Evolutionary conservation across 352 stramenopile genomes (phyloP).

Genomic region (Phytophthora hybrid): DNA sequence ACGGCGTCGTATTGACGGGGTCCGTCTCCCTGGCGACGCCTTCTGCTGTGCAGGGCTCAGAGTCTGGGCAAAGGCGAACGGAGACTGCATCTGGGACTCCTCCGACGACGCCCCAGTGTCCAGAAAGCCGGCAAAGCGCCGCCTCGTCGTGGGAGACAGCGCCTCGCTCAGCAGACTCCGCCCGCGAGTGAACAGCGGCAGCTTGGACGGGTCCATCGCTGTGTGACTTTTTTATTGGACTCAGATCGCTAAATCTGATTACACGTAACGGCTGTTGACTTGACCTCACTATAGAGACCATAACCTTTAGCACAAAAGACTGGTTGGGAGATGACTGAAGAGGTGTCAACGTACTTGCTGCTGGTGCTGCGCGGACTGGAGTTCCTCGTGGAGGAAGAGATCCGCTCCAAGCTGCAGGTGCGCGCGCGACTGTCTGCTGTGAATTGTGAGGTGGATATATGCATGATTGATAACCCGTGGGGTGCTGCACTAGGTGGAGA

Average conservation of each 20-base stretch:
- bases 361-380: constrained; percentile 83
- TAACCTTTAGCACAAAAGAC: constrained; percentile 22
- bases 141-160: constrained; percentile 59
- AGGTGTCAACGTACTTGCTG: constrained; percentile 64
- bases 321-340: constrained; percentile 20
- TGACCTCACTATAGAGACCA: constrained; percentile 20
- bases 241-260: constrained; percentile 22
- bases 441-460: no score
- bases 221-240: constrained; percentile 6
- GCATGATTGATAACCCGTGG: not conserved
- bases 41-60: constrained; percentile 3
- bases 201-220: constrained; percentile 34
- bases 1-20: constrained; percentile 31
- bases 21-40: constrained; percentile 14
- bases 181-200: constrained; percentile 43
- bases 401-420: constrained; percentile 72
- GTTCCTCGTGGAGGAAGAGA: constrained; percentile 72
- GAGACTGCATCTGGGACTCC: constrained; percentile 7
- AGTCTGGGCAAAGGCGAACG: constrained; percentile 26
- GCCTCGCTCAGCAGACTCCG: constrained; percentile 64
- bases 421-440: not conserved
- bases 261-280: constrained; percentile 28
- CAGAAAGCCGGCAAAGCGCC: constrained; percentile 62
- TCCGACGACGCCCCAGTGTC: constrained; percentile 23
- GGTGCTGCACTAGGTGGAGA: constrained; percentile 50